Base-by-base conservation (phyloP, 768 basidiomycete genomes). In the Naematelia encephala region DNA sequence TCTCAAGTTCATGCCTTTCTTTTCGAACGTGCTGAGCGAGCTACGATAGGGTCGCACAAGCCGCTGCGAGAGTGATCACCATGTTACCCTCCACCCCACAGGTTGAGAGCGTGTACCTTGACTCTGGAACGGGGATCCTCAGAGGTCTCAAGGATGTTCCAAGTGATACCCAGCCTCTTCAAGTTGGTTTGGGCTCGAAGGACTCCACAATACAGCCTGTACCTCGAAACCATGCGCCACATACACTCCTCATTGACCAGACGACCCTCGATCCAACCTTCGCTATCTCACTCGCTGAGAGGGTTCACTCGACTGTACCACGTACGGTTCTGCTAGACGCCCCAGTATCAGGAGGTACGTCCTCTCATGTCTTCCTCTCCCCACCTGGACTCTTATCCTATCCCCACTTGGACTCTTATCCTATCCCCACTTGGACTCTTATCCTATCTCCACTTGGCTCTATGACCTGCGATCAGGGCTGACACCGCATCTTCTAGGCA, bases 1-100 rank as follows among this genome's bases (percentile, higher is more conserved):
- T 4, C 22, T 11, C 25, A 19, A 26, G 19, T 14, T n/a, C 23
- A 3, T 4, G 44, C 3, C 50, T 23, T 4, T n/a, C 16, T 47
- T 47, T n/a, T n/a, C n/a, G n/a, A n/a, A n/a, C n/a, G n/a, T n/a
- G n/a, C n/a, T n/a, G n/a, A n/a, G n/a, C n/a, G n/a, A n/a, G n/a
- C n/a, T n/a, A n/a, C n/a, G 2, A 3, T 34, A 77, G 76, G 29
- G 74, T 77, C 30, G 69, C 71, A 1, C 46, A 45, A 22, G 49
- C 59, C 8, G 74, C 78, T 11, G 49, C 64, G 47, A 86, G 84
- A 8, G 81, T 96, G 47, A 75, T 97, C 52, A 93, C 91, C 4
- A 92, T 94, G 90, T 81, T 97, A 1, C 92, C 92, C 0, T 92
- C 91, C 0, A 89, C 90, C 5, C 89, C 90, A 0, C 88, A 97